Evolutionary conservation across 1,284 basidiomycete species (phyloP).

Genomic region (Stygiomarasmius scandens): DNA sequence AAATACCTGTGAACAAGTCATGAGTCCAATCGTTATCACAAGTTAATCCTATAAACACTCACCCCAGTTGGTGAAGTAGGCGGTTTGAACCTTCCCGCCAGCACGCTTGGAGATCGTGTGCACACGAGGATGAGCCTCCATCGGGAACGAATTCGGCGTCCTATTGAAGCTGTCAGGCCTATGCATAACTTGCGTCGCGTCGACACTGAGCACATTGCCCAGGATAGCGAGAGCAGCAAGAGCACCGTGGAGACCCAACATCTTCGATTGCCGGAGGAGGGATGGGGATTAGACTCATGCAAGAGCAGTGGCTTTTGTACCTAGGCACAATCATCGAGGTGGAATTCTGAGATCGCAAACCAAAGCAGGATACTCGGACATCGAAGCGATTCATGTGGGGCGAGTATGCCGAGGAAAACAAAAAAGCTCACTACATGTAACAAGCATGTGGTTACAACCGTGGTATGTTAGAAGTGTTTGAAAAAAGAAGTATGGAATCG

Average conservation of each 20-base stretch:
- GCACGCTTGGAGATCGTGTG: conserved; percentile 50
- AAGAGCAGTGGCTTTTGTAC: not conserved
- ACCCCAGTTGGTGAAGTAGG: conserved; percentile 70
- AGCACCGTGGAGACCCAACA: not conserved
- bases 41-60: conserved; percentile 12
- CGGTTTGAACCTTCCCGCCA: conserved; percentile 53
- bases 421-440: not conserved
- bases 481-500: not conserved
- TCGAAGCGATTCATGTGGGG: not conserved
- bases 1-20: conserved; percentile 49
- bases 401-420: not conserved
- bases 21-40: conserved; percentile 43
- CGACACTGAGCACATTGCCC: conserved; percentile 19
- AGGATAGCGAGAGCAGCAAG: not conserved
- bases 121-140: conserved; percentile 39
- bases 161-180: conserved; percentile 53
- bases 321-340: not conserved
- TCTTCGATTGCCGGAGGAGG: not conserved
- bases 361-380: not conserved
- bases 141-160: conserved; percentile 38
- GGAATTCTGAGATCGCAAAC: not conserved
- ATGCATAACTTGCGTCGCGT: conserved; percentile 60
- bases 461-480: not conserved
- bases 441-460: not conserved
- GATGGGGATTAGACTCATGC: not conserved